These are phyloP conservation scores for Vaccinium myrtillus DNA, from an alignment of 148 eudicot species.

Conservation along the genomic window DNA sequence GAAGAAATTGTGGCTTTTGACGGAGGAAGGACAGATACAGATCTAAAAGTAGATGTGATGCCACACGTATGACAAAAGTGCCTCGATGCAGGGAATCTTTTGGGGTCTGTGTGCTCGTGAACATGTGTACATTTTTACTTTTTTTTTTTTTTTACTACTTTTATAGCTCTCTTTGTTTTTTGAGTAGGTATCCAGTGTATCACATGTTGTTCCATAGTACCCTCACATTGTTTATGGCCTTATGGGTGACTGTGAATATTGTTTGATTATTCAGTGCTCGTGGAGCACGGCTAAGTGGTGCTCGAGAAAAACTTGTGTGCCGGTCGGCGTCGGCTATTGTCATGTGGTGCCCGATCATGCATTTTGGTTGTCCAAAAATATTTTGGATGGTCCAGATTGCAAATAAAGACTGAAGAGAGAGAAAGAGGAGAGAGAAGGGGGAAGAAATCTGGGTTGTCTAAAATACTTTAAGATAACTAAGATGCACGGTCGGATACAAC, in stretches of 20 bases:
- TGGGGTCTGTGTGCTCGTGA: conserved; percentile 7
- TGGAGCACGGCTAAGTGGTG: too few relatives aligned
- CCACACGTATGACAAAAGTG: conserved; percentile 24
- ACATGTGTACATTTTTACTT: neutral
- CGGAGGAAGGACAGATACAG: neutral
- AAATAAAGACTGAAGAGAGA: too few relatives aligned
- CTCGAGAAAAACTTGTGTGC: too few relatives aligned
- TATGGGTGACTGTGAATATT: neutral
- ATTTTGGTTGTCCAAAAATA: too few relatives aligned
- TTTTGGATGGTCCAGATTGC: too few relatives aligned
- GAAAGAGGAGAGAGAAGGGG: too few relatives aligned
- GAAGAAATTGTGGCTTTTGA: neutral
- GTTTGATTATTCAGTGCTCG: too few relatives aligned
- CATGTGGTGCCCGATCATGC: too few relatives aligned
- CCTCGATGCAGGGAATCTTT: conserved; percentile 18
- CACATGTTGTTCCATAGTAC: neutral
- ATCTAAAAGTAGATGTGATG: conserved; percentile 19
- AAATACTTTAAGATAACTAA: too few relatives aligned
- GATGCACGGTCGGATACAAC: too few relatives aligned
- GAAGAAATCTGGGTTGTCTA: too few relatives aligned
- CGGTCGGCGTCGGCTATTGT: too few relatives aligned
- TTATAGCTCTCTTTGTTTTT: neutral
- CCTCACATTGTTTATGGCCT: neutral
- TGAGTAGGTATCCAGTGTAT: neutral
- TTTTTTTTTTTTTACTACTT: neutral